These are phyloP conservation scores for Colletotrichum salicis DNA, from an alignment of 2,329 filamentous ascomycete genomes.

Conservation along the genomic window DNA sequence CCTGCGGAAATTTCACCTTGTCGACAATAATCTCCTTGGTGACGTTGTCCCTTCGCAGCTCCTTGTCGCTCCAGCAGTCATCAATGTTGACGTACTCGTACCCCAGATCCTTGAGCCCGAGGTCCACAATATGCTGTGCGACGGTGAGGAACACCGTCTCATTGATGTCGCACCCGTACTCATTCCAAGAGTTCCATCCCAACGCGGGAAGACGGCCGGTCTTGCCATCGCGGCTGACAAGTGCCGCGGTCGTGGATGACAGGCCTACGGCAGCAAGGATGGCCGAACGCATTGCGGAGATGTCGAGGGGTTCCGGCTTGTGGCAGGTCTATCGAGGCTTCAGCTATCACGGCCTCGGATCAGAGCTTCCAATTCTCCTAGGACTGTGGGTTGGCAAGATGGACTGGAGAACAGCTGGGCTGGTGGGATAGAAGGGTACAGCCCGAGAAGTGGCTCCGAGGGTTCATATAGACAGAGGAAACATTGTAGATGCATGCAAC, in stretches of 20 bases:
- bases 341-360: background rate
- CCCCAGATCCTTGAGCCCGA: constrained; percentile 62
- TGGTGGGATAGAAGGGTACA: background rate
- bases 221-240: constrained; percentile 34
- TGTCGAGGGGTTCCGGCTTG: background rate
- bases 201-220: constrained; percentile 49
- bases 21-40: constrained; percentile 59
- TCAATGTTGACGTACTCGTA: constrained; percentile 71
- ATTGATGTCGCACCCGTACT: constrained; percentile 61
- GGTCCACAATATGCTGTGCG: constrained; percentile 57
- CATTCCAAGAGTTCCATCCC: constrained; percentile 66
- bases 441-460: background rate
- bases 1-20: constrained; percentile 64
- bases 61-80: constrained; percentile 68
- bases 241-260: constrained; percentile 17
- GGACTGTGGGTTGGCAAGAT: background rate
- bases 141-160: constrained; percentile 60
- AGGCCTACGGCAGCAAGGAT: constrained; percentile 7
- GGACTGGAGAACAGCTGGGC: background rate
- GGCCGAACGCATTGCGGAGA: constrained; percentile 11
- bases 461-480: constrained; percentile 5
- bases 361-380: background rate
- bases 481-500: background rate
- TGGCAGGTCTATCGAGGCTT: background rate
- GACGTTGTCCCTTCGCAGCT: constrained; percentile 49